A percentile compares a stretch with the other conserved stretches of the same genome.
Evolutionary conservation across 768 basidiomycete species (phyloP).

Genomic region (Tremella fuciformis): DNA sequence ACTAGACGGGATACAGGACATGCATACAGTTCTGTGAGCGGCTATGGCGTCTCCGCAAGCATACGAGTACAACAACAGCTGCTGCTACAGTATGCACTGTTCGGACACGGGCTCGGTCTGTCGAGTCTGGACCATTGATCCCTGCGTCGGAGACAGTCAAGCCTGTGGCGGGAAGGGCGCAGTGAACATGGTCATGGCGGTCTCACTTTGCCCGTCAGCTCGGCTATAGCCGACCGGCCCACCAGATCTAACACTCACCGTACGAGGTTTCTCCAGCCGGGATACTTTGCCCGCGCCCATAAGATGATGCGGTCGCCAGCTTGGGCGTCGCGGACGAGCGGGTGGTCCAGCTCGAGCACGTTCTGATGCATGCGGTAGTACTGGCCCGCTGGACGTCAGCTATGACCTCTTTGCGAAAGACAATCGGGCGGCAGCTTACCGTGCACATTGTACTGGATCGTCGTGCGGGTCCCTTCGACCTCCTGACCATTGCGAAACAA

Average conservation of each 20-base stretch:
- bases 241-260: slow-evolving; percentile 15
- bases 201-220: background rate
- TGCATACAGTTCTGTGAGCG: too few relatives aligned
- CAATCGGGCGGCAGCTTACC: slow-evolving; percentile 18
- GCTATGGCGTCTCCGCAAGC: too few relatives aligned
- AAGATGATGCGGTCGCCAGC: slow-evolving; percentile 40
- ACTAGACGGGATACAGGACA: too few relatives aligned
- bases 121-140: too few relatives aligned
- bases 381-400: slow-evolving; percentile 36
- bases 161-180: slow-evolving; percentile 21
- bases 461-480: slow-evolving; percentile 26
- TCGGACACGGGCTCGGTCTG: too few relatives aligned
- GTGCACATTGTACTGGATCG: slow-evolving; percentile 41
- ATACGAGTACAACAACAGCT: too few relatives aligned
- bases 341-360: slow-evolving; percentile 18
- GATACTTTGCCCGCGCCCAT: slow-evolving; percentile 41
- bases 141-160: too few relatives aligned
- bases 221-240: background rate
- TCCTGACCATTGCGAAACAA: slow-evolving; percentile 33
- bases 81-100: too few relatives aligned
- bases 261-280: slow-evolving; percentile 36
- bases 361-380: slow-evolving; percentile 35
- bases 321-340: slow-evolving; percentile 20
- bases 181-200: slow-evolving; percentile 29
- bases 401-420: slow-evolving; percentile 1